Base-by-base conservation (phyloP, 2,329 filamentous ascomycete species). In the Calonectria hawksworthii region DNA sequence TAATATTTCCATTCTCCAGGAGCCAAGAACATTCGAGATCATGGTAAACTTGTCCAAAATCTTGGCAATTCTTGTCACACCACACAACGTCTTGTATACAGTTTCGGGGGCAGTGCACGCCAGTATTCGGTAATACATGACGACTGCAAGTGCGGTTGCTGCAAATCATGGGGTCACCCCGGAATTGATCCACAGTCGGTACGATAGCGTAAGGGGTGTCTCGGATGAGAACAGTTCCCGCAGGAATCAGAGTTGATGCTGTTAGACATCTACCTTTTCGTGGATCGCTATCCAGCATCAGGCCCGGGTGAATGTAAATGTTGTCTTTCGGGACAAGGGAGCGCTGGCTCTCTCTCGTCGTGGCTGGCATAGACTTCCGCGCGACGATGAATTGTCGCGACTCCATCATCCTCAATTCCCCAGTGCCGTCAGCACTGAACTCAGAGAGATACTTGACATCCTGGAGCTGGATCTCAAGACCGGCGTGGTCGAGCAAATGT, bases 1-100 rank as follows among this genome's bases (percentile, higher is more conserved):
- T 63, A 2, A 63, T 13, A 4, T 63, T 63, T 30, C 56, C 56
- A 18, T 63, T 63, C 18, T 41, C 56, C 36, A 41, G 10, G 14
- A 63, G 56, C 56, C 56, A 63, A 8, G 36, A 38, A n/a, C 56
- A 63, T 41, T 63, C 56, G 34, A 63, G 36, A 38, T 63, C 56
- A 30, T 63, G 56, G 8, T 26, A n/a, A 21, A 41, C 56, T 16
- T 63, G 56, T 0, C 34, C 38, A 8, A 23, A 41, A 18, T n/a
- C 38, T 28, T 63, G 56, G 23, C 56, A 63, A 5, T 63, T 41
- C 34, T 63, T 41, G 56, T 63, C 56, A 13, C 56, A 63, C 56
- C 56, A 63, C 5, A 63, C 34, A 38, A 63, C 56, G 14, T 63
- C 56, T 28, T 38, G 34, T 16, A 63, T 63, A 23, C 56, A 63